Conservation (phyloP, 2,329 filamentous ascomycete genomes). For the Diaporthe australafricana region DNA sequence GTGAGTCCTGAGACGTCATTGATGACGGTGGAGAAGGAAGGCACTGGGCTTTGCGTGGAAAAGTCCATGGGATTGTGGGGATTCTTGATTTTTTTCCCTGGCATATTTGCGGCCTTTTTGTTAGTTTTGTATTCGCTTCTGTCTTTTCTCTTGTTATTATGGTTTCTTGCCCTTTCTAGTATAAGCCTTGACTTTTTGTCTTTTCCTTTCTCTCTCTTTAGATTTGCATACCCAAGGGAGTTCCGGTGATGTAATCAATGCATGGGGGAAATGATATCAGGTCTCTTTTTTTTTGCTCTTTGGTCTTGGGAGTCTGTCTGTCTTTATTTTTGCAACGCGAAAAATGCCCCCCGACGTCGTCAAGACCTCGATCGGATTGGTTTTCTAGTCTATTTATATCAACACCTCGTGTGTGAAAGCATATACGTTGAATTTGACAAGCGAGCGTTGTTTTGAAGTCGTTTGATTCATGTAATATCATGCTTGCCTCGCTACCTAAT, state of each 20-base stretch:
- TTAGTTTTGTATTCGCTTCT: neutral
- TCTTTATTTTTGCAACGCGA: neutral
- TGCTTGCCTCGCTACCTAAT: neutral
- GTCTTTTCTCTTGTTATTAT: neutral
- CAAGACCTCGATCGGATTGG: neutral
- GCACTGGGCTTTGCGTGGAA: neutral
- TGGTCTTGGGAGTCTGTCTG: no score
- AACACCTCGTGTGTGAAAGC: neutral
- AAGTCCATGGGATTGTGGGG: neutral
- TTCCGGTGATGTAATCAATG: conserved; percentile 17
- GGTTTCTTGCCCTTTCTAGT: neutral
- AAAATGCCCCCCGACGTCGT: neutral
- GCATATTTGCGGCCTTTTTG: conserved; percentile 7
- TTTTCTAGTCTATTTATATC: neutral
- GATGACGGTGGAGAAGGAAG: neutral
- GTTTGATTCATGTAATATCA: neutral
- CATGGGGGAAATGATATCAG: conserved; percentile 26
- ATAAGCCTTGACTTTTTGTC: neutral
- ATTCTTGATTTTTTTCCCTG: neutral
- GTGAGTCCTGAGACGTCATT: conserved; percentile 2
- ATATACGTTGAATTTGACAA: neutral
- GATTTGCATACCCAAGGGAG: conserved; percentile 22
- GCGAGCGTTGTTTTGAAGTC: neutral
- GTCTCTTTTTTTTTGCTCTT: neutral
- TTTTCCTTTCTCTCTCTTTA: no score